Evolutionary conservation across 495 filamentous ascomycete genomes (phyloP), one percentile per base, ranked within the genome.

Genomic region (Immersiella caudata): DNA sequence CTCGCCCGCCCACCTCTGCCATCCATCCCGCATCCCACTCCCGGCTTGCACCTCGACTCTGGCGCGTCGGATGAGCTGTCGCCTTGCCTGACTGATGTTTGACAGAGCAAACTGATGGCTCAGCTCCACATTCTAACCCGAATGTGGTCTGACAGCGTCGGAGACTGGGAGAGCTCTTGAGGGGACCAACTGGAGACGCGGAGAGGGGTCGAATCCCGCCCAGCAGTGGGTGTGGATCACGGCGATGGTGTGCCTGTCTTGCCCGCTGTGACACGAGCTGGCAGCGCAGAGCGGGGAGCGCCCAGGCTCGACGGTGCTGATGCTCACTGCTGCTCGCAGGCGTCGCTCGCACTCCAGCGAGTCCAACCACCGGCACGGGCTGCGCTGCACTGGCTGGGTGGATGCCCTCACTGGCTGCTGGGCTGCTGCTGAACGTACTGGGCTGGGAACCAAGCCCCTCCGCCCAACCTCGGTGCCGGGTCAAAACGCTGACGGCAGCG

Each of bases 401-500:
- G 29, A 33, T 18, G 11, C 40, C 16, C 40, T 46, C 40, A 46
- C 40, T 46, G 40, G 40, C 40, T 46, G 40, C 40, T 46, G 40
- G 40, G 16, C 40, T 51, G 22, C 7, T 40, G 55, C 67, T 64
- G 36, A 52, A 63, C 21, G 50, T 14, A 29, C 27, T 24, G 29
- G 46, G 8, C 49, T 56, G 29, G 60, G 33, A 29, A 46, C 40
- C 21, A 22, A 61, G 40, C 58, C 52, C 35, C 54, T 26, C 67
- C 49, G 50, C 51, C 57, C 68, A 61, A 29, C 63, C 36, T 66
- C 64, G 58, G 33, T 55, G 22, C 67, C 51, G 67, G 59, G 58
- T 52, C 68, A 64, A 70, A 70, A 67, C 68, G 64, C 68, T 66
- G 64, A 33, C 27, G 56, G 67, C 68, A 70, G 64, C 68, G 68